Base-by-base conservation (phyloP, 305 asterid species). In the Fraxinus latifolia region DNA sequence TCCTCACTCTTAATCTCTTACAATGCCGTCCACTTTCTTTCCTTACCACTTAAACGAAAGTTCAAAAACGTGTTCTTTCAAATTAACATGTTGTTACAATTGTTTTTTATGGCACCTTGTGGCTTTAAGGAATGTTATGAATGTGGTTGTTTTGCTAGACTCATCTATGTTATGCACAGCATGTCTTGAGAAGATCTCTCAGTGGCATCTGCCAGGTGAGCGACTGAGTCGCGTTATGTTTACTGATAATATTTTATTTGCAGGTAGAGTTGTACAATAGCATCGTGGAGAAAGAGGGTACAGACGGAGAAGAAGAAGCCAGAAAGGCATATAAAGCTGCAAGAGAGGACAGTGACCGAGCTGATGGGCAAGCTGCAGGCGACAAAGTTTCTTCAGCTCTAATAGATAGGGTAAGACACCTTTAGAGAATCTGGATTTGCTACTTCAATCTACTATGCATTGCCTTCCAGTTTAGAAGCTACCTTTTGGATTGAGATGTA, bases 381-480 rank as follows among this genome's bases (percentile, higher is more conserved):
- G 90, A 92, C 84, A 86, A 91, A 87, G 98, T 92, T 72, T 95
- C 98, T 50, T 87, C 96, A 71, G 98, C 97, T 60, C 98, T 96
- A 79, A 93, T 91, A 86, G 91, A 96, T 84, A 91, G 92, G 97
- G 98, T 92, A 88, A 87, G 89, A 80, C 82, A 80, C 36, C 60
- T 76, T 23, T 50, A 19, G 73, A 67, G 17, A 62, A 23, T 23
- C 33, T 23, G 72, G 72, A 62, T 62, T 62, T 23, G 15, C 72
- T 25, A 23, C 33, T 23, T 3, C 36, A 65, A 65, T 67, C 17
- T 27, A 67, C 34, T 4, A 67, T 3, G 36, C 36, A 9, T 3
- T 67, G 73, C 34, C 73, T 9, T 67, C 36, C 73, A 27, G 33
- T 23, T 67, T 25, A 67, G 73, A 67, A 67, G 73, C 36, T 67